A percentile compares a stretch with the other conserved stretches of the same genome.
Evolutionary conservation across 352 stramenopile genomes (phyloP).

Genomic region (Phytophthora macrochlamydospora): DNA sequence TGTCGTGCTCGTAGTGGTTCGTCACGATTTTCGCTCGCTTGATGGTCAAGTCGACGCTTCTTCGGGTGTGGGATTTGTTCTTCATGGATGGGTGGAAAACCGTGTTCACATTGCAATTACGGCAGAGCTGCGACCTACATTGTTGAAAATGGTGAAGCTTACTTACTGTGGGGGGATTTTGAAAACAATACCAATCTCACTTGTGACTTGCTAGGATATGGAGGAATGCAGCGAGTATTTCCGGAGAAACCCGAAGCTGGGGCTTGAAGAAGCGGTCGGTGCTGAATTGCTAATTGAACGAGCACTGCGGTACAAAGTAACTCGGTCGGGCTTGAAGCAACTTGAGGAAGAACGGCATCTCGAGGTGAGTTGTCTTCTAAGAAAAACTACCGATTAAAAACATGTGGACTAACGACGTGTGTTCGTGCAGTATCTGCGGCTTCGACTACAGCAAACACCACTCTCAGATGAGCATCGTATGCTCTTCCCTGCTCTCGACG

Average conservation of each 20-base stretch:
- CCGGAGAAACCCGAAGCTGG: constrained; percentile 58
- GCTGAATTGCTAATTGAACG: constrained; percentile 45
- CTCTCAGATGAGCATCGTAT: constrained; percentile 67
- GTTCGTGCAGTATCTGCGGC: constrained; percentile 60
- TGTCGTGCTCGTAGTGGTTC: constrained; percentile 63
- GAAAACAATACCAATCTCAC: neutral
- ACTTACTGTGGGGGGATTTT: too few relatives aligned
- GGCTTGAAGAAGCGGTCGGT: constrained; percentile 42
- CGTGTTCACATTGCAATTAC: constrained; percentile 73
- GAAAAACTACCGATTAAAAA: too few relatives aligned
- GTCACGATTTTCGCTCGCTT: constrained; percentile 82
- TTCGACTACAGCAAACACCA: constrained; percentile 66
- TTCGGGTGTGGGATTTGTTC: constrained; percentile 74
- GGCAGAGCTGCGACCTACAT: constrained; percentile 50
- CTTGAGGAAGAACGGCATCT: constrained; percentile 76
- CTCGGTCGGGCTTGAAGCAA: constrained; percentile 51
- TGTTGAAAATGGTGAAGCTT: constrained; percentile 58
- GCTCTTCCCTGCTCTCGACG: constrained; percentile 72
- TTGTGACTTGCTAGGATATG: constrained; percentile 54
- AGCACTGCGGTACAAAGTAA: constrained; percentile 73
- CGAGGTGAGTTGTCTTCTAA: constrained; percentile 65
- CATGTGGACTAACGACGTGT: neutral
- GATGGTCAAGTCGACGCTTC: constrained; percentile 46
- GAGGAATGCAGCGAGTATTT: constrained; percentile 79
- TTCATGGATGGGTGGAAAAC: constrained; percentile 82